Evolutionary conservation across 208 protist genomes (phyloP).

Genomic region (Trichomonas vaginalis): DNA sequence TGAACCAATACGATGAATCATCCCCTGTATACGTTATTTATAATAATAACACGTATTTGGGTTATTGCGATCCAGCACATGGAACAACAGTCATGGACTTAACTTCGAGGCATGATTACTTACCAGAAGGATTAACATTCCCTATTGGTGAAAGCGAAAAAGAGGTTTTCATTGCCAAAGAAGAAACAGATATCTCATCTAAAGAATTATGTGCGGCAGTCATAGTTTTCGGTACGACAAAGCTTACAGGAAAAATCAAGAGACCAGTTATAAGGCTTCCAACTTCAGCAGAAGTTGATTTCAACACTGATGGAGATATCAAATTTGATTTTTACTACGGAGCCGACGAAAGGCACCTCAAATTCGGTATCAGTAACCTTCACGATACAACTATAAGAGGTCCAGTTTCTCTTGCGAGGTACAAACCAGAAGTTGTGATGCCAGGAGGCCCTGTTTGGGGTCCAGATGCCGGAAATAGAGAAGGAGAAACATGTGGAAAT

Average conservation of each 20-base stretch:
- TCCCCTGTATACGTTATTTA: background rate
- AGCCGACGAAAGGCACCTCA: background rate
- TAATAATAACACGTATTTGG: background rate
- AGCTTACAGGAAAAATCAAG: background rate
- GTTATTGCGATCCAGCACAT: background rate
- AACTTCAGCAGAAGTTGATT: background rate
- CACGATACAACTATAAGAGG: background rate
- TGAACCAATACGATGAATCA: background rate
- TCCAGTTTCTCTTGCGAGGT: background rate
- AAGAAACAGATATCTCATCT: background rate
- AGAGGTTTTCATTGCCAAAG: background rate
- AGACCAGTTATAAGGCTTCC: background rate
- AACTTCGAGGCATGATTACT: background rate
- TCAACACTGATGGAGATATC: background rate
- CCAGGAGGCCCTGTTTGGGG: background rate
- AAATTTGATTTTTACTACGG: background rate
- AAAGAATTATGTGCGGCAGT: background rate
- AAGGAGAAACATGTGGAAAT: background rate
- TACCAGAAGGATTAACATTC: background rate
- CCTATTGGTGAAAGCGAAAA: background rate
- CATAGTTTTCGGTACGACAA: background rate
- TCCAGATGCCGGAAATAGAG: background rate
- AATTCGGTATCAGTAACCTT: background rate
- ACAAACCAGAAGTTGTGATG: background rate
- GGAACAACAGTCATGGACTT: background rate